Evolutionary conservation across 345 rosid genomes (phyloP).

Genomic region (Syzygium aqueum): DNA sequence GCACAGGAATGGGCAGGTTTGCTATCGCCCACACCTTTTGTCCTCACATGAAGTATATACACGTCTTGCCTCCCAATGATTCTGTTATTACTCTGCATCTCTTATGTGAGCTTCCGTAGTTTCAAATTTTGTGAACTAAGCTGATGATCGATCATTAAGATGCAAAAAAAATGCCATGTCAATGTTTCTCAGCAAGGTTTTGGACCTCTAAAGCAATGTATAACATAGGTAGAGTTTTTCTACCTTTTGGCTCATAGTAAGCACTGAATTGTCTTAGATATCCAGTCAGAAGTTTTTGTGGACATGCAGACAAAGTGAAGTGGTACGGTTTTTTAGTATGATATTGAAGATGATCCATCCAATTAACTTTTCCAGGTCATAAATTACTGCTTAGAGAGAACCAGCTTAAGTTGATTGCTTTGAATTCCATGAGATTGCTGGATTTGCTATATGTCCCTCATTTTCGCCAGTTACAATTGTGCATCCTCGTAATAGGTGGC

Average conservation of each 20-base stretch:
- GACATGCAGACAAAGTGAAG: background rate
- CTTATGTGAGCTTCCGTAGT: background rate
- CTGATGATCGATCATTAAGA: background rate
- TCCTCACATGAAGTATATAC: background rate
- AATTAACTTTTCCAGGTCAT: too few relatives aligned
- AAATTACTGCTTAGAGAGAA: background rate
- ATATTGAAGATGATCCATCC: background rate
- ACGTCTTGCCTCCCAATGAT: background rate
- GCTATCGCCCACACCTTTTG: background rate
- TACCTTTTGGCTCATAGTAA: background rate
- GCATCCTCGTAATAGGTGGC: conserved; percentile 49
- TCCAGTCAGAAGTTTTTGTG: background rate
- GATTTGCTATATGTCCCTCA: background rate
- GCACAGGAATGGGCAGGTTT: conserved; percentile 99
- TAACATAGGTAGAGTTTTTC: background rate
- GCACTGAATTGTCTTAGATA: background rate
- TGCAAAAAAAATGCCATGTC: background rate
- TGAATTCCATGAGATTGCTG: background rate
- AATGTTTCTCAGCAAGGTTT: background rate
- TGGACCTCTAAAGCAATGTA: background rate
- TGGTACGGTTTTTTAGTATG: background rate
- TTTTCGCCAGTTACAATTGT: background rate
- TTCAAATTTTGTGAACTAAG: background rate
- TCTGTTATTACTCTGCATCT: background rate
- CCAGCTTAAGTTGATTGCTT: background rate